These are phyloP conservation scores for Ceratocystis smalleyi DNA, from an alignment of 2,329 filamentous ascomycete genomes.

Conservation along the genomic window DNA sequence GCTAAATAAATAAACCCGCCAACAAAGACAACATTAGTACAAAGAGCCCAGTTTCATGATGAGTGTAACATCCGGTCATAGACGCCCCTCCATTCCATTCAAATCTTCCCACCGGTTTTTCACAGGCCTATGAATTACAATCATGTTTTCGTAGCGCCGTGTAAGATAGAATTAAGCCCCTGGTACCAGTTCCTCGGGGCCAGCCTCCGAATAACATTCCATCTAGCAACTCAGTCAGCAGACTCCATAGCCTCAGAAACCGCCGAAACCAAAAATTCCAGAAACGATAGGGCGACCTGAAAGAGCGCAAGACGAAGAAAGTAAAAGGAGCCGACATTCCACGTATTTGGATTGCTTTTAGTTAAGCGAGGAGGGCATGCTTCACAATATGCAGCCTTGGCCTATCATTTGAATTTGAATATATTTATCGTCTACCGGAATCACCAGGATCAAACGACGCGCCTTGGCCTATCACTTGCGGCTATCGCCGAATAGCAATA, in stretches of 20 bases:
- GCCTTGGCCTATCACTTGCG: background rate
- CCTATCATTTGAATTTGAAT: too few relatives aligned
- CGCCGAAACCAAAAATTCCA: background rate
- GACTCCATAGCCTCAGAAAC: background rate
- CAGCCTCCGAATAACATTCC: background rate
- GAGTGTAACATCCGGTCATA: background rate
- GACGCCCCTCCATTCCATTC: background rate
- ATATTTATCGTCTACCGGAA: too few relatives aligned
- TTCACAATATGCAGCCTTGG: background rate
- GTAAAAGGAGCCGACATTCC: background rate
- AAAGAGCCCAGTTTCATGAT: background rate
- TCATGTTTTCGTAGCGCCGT: too few relatives aligned
- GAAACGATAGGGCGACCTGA: background rate
- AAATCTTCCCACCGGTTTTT: background rate
- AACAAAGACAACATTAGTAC: background rate
- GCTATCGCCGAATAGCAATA: background rate
- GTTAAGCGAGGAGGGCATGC: background rate
- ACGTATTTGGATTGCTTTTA: background rate
- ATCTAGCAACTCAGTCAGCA: background rate
- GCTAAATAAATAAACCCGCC: background rate
- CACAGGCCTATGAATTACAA: too few relatives aligned
- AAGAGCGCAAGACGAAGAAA: background rate
- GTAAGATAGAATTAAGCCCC: too few relatives aligned
- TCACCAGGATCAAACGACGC: too few relatives aligned
- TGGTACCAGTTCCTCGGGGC: too few relatives aligned